Percentiles rank a stretch among this genome's conserved stretches.
phyloP scores from a whole-genome alignment of 306 rosid species.

The Dalbergia cochinchinensis region DNA sequence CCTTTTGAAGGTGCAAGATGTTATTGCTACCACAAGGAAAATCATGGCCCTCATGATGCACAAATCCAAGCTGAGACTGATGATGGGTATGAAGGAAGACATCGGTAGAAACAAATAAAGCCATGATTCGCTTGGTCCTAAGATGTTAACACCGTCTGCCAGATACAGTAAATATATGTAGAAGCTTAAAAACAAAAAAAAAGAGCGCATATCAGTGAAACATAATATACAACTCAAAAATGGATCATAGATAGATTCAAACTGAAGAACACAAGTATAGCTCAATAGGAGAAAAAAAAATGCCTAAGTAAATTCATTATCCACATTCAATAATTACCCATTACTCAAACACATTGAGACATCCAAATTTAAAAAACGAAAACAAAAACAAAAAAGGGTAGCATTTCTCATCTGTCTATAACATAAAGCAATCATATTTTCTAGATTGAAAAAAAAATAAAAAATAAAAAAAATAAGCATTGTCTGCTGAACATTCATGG shows the following conservation, averaged over 20 bases:
- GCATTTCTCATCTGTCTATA: too few relatives aligned
- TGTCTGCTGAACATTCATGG: too few relatives aligned
- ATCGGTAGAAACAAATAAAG: conserved; percentile 49
- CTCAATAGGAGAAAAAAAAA: background rate
- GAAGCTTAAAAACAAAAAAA: background rate
- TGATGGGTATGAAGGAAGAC: conserved; percentile 47
- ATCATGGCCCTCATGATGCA: conserved; percentile 24
- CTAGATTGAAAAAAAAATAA: too few relatives aligned
- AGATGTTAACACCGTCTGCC: conserved; percentile 29
- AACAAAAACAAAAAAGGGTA: too few relatives aligned
- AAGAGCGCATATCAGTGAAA: conserved; percentile 1
- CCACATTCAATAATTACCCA: background rate
- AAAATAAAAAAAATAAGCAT: too few relatives aligned
- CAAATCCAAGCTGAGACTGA: conserved; percentile 45
- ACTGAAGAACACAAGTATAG: too few relatives aligned
- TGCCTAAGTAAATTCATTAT: background rate
- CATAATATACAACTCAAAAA: background rate
- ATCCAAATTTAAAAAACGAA: too few relatives aligned
- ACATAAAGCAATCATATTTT: background rate
- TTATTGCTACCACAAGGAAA: conserved; percentile 4
- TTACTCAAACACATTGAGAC: too few relatives aligned
- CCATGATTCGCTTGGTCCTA: conserved; percentile 44
- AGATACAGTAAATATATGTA: conserved; percentile 12
- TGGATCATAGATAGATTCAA: background rate
- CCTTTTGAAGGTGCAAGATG: conserved; percentile 38